Evolutionary conservation across 345 rosid species (phyloP), one percentile per base, ranked within the genome.

Genomic region (Erodium maritimum): DNA sequence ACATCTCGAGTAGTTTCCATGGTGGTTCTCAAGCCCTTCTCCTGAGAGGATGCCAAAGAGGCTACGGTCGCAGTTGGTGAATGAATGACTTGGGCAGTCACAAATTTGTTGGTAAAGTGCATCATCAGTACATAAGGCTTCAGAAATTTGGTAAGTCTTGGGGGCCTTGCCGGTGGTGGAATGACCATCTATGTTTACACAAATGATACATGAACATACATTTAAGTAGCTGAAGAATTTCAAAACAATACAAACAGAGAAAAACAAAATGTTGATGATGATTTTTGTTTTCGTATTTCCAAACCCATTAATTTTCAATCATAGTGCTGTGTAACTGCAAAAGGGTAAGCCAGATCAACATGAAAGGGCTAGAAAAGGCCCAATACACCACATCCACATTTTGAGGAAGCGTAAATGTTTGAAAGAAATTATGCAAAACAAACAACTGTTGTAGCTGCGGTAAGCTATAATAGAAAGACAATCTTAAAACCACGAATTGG

Each of bases 31-130:
- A 93, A 54, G 52, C 81, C 78, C 78, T 82, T 82, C 76, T 88
- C 95, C 66, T 83, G 95, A 16, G 91, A 86, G 72, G 86, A 89
- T 1, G 94, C 95, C 0, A 87, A 72, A 22, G 80, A 79, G 23
- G 94, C 95, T 10, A 93, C 95, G 0, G 85, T 81, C 23, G 94
- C 87, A 2, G 88, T 80, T 23, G 99, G 94, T 0, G 87, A 60
- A 73, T 85, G 99, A 65, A 88, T 66, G 55, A 86, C 88, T 74
- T 87, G 95, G 3, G 96, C 95, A 57, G 73, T 71, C 42, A 83
- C 94, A 50, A 55, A 84, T 73, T 86, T 83, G 71, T 83, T 83
- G 1, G 93, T 83, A 77, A 86, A 89, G 65, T 89, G 83, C 86
- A 85, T 69, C 65, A 79, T 89, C 70, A 87, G 67, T 24, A 85